Evolutionary conservation across 2,329 filamentous ascomycete species (phyloP).

Genomic region (Monilinia aucupariae): DNA sequence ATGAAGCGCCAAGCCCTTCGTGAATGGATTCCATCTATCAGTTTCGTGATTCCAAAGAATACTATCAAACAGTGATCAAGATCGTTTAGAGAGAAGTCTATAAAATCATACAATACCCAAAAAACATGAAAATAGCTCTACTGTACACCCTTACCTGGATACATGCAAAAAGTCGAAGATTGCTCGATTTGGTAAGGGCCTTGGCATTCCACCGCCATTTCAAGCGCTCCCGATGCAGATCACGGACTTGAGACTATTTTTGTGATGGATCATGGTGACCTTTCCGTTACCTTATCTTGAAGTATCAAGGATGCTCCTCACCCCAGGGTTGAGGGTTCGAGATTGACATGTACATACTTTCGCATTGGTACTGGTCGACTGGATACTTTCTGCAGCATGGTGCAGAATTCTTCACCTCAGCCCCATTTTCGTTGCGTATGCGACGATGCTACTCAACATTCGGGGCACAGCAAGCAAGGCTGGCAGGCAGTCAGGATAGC

Average conservation of each 20-base stretch:
- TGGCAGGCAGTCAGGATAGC: not conserved
- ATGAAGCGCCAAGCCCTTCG: no score
- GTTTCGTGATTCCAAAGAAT: no score
- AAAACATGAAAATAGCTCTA: no score
- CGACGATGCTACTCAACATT: not conserved
- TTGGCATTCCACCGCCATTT: no score
- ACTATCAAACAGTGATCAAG: no score
- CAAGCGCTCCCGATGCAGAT: not conserved
- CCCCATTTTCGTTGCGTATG: conserved; percentile 14
- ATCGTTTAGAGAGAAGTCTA: no score
- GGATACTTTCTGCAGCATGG: conserved; percentile 10
- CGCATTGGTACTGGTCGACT: conserved; percentile 1
- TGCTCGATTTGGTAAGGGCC: no score
- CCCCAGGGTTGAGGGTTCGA: conserved; percentile 12
- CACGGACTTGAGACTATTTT: conserved; percentile 11
- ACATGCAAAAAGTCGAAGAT: no score
- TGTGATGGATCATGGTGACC: conserved; percentile 5
- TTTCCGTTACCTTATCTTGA: conserved; percentile 14
- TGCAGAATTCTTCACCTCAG: conserved; percentile 11
- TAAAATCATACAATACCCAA: no score
- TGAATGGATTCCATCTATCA: no score
- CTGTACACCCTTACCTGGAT: no score
- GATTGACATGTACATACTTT: conserved; percentile 5
- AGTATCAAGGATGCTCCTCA: conserved; percentile 16
- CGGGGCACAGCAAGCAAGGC: conserved; percentile 8